phyloP scores from a whole-genome alignment of 1,139 yeast species.

The Scheffersomyces segobiensis region DNA sequence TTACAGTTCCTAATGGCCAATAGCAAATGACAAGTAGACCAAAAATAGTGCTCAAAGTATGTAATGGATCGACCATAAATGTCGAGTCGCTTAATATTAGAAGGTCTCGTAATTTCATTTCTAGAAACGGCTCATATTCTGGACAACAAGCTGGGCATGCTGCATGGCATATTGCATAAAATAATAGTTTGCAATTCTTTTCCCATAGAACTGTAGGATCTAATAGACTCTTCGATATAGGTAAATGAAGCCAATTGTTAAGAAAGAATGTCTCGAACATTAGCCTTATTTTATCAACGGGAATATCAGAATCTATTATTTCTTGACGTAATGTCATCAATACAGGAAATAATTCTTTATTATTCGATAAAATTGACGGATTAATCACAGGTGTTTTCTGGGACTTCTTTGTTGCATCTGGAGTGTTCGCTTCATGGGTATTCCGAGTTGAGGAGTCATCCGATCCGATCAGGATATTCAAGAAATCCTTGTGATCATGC shows the following conservation, averaged over 20 bases:
- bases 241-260: not conserved
- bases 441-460: too few species aligned
- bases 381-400: too few species aligned
- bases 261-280: not conserved
- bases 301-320: not conserved
- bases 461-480: too few species aligned
- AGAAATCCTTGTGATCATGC: not conserved
- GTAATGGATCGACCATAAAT: not conserved
- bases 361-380: too few species aligned
- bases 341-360: too few species aligned
- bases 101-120: not conserved
- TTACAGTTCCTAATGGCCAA: not conserved
- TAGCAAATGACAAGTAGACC: not conserved
- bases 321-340: too few species aligned
- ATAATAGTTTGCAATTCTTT: too few species aligned
- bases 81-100: not conserved
- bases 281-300: not conserved
- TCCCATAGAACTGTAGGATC: not conserved
- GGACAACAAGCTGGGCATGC: not conserved
- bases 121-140: not conserved
- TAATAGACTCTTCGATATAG: not conserved
- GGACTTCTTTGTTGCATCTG: too few species aligned
- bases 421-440: too few species aligned
- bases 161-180: not conserved
- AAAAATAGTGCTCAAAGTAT: not conserved